A percentile compares a stretch with the other conserved stretches of the same genome.
Evolutionary conservation across 2,329 filamentous ascomycete species (phyloP).

Genomic region (Penicillium sp.): DNA sequence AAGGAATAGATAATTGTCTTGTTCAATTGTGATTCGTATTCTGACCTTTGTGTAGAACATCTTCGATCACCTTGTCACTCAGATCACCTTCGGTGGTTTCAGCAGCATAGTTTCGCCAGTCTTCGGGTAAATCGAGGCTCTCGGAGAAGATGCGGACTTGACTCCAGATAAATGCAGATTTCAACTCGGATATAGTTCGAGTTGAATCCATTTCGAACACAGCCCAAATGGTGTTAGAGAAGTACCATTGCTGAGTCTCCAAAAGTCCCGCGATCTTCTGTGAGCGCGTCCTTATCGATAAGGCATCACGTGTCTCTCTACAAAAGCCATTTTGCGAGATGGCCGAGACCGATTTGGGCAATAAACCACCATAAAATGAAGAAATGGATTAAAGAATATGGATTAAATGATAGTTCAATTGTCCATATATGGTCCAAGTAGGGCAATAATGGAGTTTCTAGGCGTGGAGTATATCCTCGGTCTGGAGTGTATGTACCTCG

Average conservation of each 20-base stretch:
- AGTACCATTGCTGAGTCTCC: conserved; percentile 15
- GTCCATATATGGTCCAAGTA: background rate
- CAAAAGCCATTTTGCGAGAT: background rate
- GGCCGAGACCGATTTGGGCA: background rate
- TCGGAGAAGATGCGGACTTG: conserved; percentile 55
- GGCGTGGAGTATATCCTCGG: conserved; percentile 14
- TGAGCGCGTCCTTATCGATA: conserved; percentile 11
- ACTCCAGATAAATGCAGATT: conserved; percentile 51
- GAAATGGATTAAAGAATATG: background rate
- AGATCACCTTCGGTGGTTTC: conserved; percentile 48
- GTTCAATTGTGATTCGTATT: background rate
- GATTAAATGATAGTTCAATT: background rate
- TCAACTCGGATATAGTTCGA: conserved; percentile 51
- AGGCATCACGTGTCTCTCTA: conserved; percentile 7
- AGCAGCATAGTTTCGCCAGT: conserved; percentile 46
- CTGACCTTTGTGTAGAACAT: conserved; percentile 53
- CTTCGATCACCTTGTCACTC: conserved; percentile 50
- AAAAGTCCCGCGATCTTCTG: conserved; percentile 6
- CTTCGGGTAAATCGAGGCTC: conserved; percentile 48
- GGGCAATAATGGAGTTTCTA: background rate
- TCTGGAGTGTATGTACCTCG: conserved; percentile 27
- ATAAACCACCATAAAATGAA: background rate
- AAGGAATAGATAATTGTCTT: background rate
- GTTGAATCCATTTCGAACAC: conserved; percentile 37
- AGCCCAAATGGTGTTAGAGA: background rate